Base-by-base conservation (phyloP, 108 stramenopile species). In the Cyclotella baltica region DNA sequence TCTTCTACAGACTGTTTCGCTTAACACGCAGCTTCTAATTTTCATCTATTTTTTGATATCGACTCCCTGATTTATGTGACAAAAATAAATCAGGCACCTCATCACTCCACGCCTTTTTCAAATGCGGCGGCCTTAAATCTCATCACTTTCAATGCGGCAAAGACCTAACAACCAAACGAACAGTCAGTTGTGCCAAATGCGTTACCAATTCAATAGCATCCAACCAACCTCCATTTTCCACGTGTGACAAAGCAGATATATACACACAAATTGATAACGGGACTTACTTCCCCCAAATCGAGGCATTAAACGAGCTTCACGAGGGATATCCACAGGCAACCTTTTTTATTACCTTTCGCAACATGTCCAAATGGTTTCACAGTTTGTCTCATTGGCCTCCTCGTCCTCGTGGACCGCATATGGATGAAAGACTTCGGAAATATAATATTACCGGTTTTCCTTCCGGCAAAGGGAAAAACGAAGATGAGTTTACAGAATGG, bases 331-430 rank as follows among this genome's bases (percentile, higher is more conserved):
- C 73, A 23, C 51, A 75, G 4, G 79, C 79, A 2, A 80, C 79
- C 37, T 73, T 80, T 25, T 67, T 80, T 23, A 25, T 80, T 11
- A 74, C 65, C 8, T 67, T 74, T 52, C 73, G 79, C 8, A 51
- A 25, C 23, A 74, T 75, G 40, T 18, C 22, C 15, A 47, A 67
- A 48, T 80, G 79, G 79, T 75, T 61, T 62, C 37, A 74, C 15
- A 72, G 70, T 38, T 38, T 80, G 2, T 67, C 35, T 9, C 74
- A 80, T 67, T 80, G 79, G 79, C 68, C 73, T 50, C 73, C 73
- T 2, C 73, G 48, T 15, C 27, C 16, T 16, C 20, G 31, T 5
- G 51, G 62, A 43, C 52, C 70, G 3, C 62, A 64, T n/a, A 53
- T 72, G 70, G 35, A 57, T 56, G 62, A 65, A 20, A 31, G 38